Evolutionary conservation across 495 filamentous ascomycete species (phyloP).

Genomic region (Podospora didyma): DNA sequence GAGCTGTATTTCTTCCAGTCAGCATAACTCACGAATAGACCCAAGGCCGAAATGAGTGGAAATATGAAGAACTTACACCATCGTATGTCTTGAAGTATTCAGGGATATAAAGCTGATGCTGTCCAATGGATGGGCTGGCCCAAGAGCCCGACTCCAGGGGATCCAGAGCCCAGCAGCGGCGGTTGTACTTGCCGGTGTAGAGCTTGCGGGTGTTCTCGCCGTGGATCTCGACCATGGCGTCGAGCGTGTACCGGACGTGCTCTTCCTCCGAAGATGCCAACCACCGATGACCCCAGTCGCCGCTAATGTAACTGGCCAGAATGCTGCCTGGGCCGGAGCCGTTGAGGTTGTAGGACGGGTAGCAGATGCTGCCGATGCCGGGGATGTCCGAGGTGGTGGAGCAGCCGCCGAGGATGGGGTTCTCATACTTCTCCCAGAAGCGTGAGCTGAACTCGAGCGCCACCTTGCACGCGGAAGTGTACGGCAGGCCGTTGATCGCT

Average conservation of each 20-base stretch:
- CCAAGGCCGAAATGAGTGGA: neutral
- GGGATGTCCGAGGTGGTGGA: conserved; percentile 51
- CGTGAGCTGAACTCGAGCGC: conserved; percentile 59
- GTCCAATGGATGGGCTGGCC: conserved; percentile 52
- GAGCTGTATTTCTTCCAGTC: conserved; percentile 28
- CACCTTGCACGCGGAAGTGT: conserved; percentile 59
- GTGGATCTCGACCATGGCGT: conserved; percentile 52
- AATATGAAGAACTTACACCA: conserved; percentile 31
- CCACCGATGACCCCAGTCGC: conserved; percentile 34
- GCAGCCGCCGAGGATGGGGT: conserved; percentile 62
- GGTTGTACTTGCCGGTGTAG: conserved; percentile 56
- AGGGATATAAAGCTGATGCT: conserved; percentile 63
- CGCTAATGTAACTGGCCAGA: conserved; percentile 51
- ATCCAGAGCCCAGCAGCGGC: conserved; percentile 58
- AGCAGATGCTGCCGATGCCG: conserved; percentile 58
- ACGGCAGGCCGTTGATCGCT: conserved; percentile 58
- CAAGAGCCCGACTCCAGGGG: conserved; percentile 50
- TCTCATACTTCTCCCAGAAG: conserved; percentile 63
- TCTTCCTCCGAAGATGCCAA: conserved; percentile 12
- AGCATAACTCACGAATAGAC: neutral
- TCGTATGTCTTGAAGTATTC: conserved; percentile 67
- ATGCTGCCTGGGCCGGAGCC: conserved; percentile 57
- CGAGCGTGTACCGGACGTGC: conserved; percentile 38
- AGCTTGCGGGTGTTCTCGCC: conserved; percentile 52
- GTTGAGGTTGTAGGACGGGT: conserved; percentile 62